Evolutionary conservation across 2,329 filamentous ascomycete genomes (phyloP).

Genomic region (Pseudocercospora fuligena): DNA sequence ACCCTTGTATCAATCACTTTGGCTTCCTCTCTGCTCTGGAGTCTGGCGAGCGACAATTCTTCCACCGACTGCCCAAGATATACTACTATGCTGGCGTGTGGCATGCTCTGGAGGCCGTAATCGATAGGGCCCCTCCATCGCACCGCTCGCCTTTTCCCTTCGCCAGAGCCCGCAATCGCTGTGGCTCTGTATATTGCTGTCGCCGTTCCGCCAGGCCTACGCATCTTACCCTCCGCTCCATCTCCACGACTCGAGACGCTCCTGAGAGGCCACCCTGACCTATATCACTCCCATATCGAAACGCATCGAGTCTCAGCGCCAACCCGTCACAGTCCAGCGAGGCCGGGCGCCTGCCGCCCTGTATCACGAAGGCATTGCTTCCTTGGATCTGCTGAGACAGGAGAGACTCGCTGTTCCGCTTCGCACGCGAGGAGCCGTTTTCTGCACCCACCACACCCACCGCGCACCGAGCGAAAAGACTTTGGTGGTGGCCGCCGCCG

Average conservation of each 20-base stretch:
- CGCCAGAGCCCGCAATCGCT: conserved; percentile 16
- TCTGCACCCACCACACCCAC: conserved; percentile 11
- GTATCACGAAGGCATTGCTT: conserved; percentile 17
- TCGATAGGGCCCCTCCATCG: conserved; percentile 5
- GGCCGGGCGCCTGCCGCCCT: conserved; percentile 14
- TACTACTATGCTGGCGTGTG: background rate
- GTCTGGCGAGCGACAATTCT: background rate
- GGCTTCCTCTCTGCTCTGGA: background rate
- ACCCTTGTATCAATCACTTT: background rate
- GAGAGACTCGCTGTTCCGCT: conserved; percentile 15
- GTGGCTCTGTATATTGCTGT: conserved; percentile 20
- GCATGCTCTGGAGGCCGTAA: conserved; percentile 5
- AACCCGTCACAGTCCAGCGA: conserved; percentile 10
- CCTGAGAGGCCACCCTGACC: conserved; percentile 16
- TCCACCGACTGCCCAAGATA: background rate
- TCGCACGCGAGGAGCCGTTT: conserved; percentile 4
- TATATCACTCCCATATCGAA: conserved; percentile 18
- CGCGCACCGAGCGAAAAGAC: background rate
- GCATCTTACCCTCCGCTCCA: background rate
- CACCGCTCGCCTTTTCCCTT: conserved; percentile 14
- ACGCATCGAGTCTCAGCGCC: conserved; percentile 19
- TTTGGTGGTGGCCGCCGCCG: background rate
- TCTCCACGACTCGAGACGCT: conserved; percentile 7
- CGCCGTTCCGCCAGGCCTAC: background rate
- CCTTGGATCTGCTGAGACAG: conserved; percentile 20